Evolutionary conservation across 2,329 filamentous ascomycete species (phyloP).

Genomic region (Cordyceps tenuipes): DNA sequence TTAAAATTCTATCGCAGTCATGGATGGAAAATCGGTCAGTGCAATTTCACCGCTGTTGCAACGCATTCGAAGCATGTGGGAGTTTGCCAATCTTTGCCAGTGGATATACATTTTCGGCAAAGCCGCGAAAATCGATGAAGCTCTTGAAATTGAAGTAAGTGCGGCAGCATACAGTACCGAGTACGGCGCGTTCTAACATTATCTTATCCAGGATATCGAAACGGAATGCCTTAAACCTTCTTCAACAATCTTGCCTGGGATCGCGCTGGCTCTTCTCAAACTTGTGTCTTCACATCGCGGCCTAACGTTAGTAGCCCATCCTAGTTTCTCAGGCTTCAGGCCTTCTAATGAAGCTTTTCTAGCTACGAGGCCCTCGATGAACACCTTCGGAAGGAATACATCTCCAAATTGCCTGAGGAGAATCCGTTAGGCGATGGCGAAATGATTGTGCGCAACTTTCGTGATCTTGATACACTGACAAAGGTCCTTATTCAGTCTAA

Average conservation of each 20-base stretch:
- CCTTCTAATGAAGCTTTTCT: constrained; percentile 13
- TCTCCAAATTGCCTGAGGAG: constrained; percentile 64
- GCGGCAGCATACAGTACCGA: not conserved
- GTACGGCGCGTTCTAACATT: not conserved
- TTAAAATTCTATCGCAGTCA: not conserved
- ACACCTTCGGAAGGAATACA: constrained; percentile 81
- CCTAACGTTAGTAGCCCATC: constrained; percentile 59
- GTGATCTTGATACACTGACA: constrained; percentile 71
- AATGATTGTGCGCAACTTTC: constrained; percentile 57
- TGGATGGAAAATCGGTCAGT: not conserved
- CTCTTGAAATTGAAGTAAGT: constrained; percentile 79
- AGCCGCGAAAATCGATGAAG: constrained; percentile 80
- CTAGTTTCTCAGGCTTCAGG: constrained; percentile 1
- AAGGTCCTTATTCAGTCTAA: constrained; percentile 47
- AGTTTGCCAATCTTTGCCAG: constrained; percentile 89
- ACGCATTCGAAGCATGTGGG: constrained; percentile 82
- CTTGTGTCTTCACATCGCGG: constrained; percentile 90
- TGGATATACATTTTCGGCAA: constrained; percentile 89
- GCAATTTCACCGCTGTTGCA: constrained; percentile 39
- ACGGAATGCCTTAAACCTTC: constrained; percentile 75
- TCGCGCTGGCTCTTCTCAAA: constrained; percentile 82
- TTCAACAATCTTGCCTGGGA: constrained; percentile 66
- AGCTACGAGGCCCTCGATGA: constrained; percentile 88
- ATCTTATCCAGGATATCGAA: constrained; percentile 64
- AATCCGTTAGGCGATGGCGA: constrained; percentile 85